phyloP scores from a whole-genome alignment of 495 filamentous ascomycete species.

The Tuber aestivum region DNA sequence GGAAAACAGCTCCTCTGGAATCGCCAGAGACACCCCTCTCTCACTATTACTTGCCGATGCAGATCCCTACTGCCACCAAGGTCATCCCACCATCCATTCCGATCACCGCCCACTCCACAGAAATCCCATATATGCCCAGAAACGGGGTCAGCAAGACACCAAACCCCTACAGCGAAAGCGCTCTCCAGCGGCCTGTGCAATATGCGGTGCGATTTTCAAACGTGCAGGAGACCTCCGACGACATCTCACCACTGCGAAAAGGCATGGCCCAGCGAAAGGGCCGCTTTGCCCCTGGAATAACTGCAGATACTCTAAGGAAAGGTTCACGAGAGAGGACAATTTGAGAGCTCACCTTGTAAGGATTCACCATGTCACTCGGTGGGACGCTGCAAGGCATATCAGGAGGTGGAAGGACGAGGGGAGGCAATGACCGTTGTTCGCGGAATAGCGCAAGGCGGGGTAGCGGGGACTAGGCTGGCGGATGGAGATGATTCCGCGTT shows the following conservation, averaged over 20 bases:
- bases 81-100: not conserved
- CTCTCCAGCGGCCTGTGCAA: rapidly evolving
- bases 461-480: not conserved
- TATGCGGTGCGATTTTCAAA: not conserved
- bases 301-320: not conserved
- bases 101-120: not conserved
- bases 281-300: not conserved
- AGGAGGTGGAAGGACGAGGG: not conserved
- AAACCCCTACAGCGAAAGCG: not conserved
- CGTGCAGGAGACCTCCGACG: not conserved
- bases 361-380: not conserved
- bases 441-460: not conserved
- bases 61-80: not conserved
- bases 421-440: not conserved
- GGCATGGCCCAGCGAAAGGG: not conserved
- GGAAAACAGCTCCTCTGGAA: not conserved
- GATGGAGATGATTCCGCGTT: not conserved
- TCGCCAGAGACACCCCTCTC: not conserved
- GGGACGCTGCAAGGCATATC: not conserved
- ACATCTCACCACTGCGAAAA: not conserved
- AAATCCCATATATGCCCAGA: not conserved
- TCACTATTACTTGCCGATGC: not conserved
- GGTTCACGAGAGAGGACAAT: not conserved
- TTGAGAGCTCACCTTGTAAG: not conserved
- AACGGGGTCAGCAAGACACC: not conserved